phyloP scores from a whole-genome alignment of 495 filamentous ascomycete species.

The Schizothecium vesticola region DNA sequence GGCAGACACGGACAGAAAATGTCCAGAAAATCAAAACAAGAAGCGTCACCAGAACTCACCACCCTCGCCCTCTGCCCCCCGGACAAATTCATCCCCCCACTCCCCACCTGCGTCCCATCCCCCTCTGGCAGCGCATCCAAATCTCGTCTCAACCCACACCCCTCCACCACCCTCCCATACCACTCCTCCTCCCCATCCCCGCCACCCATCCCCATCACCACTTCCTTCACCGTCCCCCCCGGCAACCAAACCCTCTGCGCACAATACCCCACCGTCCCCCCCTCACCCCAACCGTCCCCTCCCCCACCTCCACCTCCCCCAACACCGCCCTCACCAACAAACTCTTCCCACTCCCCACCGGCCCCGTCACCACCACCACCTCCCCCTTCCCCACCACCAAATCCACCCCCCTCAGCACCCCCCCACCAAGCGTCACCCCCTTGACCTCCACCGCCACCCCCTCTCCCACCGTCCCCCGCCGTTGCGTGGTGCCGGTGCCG shows the following conservation, averaged over 20 bases:
- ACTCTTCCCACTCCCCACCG: slow-evolving; percentile 54
- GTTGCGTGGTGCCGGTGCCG: background rate
- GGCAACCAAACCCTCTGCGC: slow-evolving; percentile 49
- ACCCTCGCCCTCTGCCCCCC: slow-evolving; percentile 60
- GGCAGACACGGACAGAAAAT: background rate
- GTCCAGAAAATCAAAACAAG: no score
- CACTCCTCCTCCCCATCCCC: slow-evolving; percentile 44
- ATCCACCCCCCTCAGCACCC: slow-evolving; percentile 11
- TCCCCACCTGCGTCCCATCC: slow-evolving; percentile 55
- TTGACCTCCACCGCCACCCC: background rate
- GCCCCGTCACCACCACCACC: slow-evolving; percentile 25
- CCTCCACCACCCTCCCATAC: slow-evolving; percentile 51
- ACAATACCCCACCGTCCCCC: slow-evolving; percentile 30
- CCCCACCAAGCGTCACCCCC: background rate
- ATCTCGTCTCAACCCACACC: slow-evolving; percentile 54
- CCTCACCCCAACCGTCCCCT: slow-evolving; percentile 38
- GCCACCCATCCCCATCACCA: slow-evolving; percentile 19
- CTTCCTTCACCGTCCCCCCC: slow-evolving; percentile 55
- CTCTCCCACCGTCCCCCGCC: background rate
- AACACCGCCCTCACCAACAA: slow-evolving; percentile 50
- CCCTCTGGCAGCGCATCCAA: slow-evolving; percentile 48
- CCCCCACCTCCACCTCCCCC: slow-evolving; percentile 42
- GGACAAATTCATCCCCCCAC: slow-evolving; percentile 54
- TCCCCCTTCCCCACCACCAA: slow-evolving; percentile 9
- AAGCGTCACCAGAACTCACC: slow-evolving; percentile 3